Conservation (phyloP, 2,329 filamentous ascomycete genomes). For the Sordariomycetes sp. region DNA sequence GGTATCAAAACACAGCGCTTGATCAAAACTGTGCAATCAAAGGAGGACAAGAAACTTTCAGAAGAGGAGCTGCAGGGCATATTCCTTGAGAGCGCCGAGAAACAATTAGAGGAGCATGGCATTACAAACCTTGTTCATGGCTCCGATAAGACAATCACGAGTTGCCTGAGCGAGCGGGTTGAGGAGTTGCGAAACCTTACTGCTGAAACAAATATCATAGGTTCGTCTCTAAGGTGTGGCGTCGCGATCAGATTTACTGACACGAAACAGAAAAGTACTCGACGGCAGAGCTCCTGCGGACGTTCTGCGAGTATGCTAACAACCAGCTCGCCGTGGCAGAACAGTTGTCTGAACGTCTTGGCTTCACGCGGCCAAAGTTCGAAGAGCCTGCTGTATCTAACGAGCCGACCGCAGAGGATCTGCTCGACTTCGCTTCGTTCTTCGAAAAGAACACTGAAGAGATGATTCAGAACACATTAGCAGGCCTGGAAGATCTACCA, state of each 20-base stretch:
- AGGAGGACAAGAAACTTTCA: conserved; percentile 36
- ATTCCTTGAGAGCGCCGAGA: conserved; percentile 47
- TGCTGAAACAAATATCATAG: background rate
- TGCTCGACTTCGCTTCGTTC: conserved; percentile 23
- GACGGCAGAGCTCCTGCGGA: conserved; percentile 26
- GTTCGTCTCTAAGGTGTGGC: background rate
- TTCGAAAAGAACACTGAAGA: conserved; percentile 31
- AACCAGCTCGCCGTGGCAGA: conserved; percentile 21
- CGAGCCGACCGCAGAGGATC: too few species aligned
- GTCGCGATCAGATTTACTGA: background rate
- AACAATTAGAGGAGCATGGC: conserved; percentile 25
- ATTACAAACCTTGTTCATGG: conserved; percentile 19
- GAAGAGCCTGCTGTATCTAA: too few species aligned
- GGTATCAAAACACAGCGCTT: conserved; percentile 39
- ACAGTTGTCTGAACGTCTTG: conserved; percentile 23
- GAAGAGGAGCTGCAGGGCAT: conserved; percentile 47
- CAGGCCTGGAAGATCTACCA: conserved; percentile 19
- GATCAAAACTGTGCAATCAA: conserved; percentile 41
- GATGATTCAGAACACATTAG: conserved; percentile 29
- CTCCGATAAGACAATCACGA: conserved; percentile 6
- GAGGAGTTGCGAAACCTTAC: background rate
- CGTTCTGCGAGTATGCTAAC: conserved; percentile 20
- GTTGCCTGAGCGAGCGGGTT: background rate
- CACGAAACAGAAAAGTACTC: conserved; percentile 23
- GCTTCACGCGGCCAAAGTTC: conserved; percentile 21